Evolutionary conservation across 2,329 filamentous ascomycete species (phyloP), one percentile per base, ranked within the genome.

Genomic region (Xylariales sp.): DNA sequence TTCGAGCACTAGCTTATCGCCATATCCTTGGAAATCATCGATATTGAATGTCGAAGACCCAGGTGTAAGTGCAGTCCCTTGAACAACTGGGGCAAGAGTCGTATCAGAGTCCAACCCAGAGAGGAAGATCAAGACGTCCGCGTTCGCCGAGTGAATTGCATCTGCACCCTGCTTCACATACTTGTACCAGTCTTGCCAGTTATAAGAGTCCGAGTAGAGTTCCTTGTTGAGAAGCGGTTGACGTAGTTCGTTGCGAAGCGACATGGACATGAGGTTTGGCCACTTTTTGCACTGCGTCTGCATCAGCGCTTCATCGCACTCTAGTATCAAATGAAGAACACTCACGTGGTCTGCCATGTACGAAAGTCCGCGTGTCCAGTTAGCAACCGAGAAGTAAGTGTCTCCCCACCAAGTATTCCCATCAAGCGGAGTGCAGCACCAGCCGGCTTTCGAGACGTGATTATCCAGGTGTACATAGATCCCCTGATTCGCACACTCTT

Each of bases 401-500:
- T 84, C 80, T 8, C 78, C 75, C 63, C 76, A 81, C 76, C 76
- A 82, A 15, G 68, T 62, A 51, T 82, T 82, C 3, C 74, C 75
- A 40, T 82, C 78, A 0, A 57, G 58, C 1, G 58, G 62, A 5
- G 58, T 65, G 48, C 78, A 81, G 51, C 78, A 82, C 78, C 78
- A 82, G 43, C 64, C 65, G 3, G 67, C 76, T 42, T 67, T 70
- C 5, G 74, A 78, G 41, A 81, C 67, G 54, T 82, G 78, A 50
- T 82, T 81, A 53, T 82, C 77, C 1, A 81, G 65, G 45, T 79
- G 74, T 11, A 82, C 60, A 46, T 78, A 78, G 21, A 82, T 72
- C 20, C 75, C 57, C 46, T 79, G 76, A 16, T 62, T 69, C 1
- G 70, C 63, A 24, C 73, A 69, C 53, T 82, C 80, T 0, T 66